Evolutionary conservation across 345 rosid genomes (phyloP).

Genomic region (Citrus trifoliata): DNA sequence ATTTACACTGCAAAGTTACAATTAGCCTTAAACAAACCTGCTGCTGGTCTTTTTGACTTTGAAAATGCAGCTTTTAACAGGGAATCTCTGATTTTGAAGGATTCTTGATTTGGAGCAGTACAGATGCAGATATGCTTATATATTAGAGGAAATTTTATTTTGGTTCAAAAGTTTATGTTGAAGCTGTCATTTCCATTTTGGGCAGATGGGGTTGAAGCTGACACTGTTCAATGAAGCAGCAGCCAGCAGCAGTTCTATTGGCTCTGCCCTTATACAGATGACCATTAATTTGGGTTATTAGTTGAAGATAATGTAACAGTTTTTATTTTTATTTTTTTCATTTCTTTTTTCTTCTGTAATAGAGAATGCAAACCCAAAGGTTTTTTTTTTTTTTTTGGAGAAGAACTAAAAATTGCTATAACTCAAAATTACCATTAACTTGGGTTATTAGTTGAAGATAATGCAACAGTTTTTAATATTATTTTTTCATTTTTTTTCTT

Average conservation of each 20-base stretch:
- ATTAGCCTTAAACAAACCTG: not conserved
- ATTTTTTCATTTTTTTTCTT: too few relatives aligned
- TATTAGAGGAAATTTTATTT: not conserved
- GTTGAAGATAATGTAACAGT: not conserved
- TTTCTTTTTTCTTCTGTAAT: too few relatives aligned
- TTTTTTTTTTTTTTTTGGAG: too few relatives aligned
- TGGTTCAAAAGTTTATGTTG: not conserved
- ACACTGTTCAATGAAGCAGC: not conserved
- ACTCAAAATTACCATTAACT: not conserved
- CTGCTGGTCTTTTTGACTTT: not conserved
- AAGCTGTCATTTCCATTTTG: too few relatives aligned
- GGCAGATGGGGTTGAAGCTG: not conserved
- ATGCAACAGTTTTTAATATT: not conserved
- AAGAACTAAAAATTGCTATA: too few relatives aligned
- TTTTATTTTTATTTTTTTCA: too few relatives aligned
- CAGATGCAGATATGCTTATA: not conserved
- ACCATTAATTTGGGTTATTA: not conserved
- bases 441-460: not conserved
- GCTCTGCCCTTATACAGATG: not conserved
- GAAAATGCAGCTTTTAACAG: too few relatives aligned
- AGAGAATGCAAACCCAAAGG: too few relatives aligned
- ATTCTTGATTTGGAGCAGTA: not conserved
- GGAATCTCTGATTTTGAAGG: not conserved
- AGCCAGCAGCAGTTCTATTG: not conserved
- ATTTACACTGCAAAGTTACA: not conserved